These are phyloP conservation scores for Paramecium caudatum DNA, from an alignment of 73 alveolate genomes.

Conservation along the genomic window DNA sequence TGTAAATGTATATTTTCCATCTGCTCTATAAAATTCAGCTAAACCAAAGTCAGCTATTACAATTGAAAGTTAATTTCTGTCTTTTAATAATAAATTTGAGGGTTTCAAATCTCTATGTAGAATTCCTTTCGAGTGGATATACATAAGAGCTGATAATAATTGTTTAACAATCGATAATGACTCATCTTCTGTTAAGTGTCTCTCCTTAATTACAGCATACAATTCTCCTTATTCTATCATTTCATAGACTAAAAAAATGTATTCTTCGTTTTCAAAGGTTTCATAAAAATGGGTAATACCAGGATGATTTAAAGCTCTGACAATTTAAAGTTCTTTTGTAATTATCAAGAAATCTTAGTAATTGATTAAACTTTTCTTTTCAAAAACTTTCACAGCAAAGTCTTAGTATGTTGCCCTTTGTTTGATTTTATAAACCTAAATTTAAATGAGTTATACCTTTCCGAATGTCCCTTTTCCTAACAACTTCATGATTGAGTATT, in stretches of 20 bases:
- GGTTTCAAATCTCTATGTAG: slow-evolving; percentile 88
- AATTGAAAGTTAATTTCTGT: slow-evolving; percentile 79
- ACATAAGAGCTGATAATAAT: slow-evolving; percentile 1
- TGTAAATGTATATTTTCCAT: slow-evolving; percentile 66
- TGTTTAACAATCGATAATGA: not conserved
- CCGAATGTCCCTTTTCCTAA: slow-evolving; percentile 75
- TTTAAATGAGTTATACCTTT: slow-evolving; percentile 13
- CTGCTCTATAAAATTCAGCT: slow-evolving; percentile 77
- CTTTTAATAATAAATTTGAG: slow-evolving; percentile 82
- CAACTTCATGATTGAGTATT: slow-evolving; percentile 64
- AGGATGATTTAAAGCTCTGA: slow-evolving; percentile 3
- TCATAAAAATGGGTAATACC: slow-evolving; percentile 10
- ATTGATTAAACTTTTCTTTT: not conserved
- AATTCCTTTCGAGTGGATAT: slow-evolving; percentile 78
- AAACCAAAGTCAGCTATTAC: slow-evolving; percentile 68
- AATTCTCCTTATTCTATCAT: slow-evolving; percentile 27
- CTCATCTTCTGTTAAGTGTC: slow-evolving; percentile 2
- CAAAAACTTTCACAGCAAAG: slow-evolving; percentile 58
- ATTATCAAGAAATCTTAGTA: not conserved
- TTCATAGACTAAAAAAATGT: not conserved
- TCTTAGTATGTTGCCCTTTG: slow-evolving; percentile 4
- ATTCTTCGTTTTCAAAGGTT: slow-evolving; percentile 17
- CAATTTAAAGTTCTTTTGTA: slow-evolving; percentile 26
- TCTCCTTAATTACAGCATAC: not conserved
- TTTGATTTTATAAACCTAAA: slow-evolving; percentile 33